Base-by-base conservation (phyloP, 2,329 filamentous ascomycete species). In the Beauveria pseudobassiana region DNA sequence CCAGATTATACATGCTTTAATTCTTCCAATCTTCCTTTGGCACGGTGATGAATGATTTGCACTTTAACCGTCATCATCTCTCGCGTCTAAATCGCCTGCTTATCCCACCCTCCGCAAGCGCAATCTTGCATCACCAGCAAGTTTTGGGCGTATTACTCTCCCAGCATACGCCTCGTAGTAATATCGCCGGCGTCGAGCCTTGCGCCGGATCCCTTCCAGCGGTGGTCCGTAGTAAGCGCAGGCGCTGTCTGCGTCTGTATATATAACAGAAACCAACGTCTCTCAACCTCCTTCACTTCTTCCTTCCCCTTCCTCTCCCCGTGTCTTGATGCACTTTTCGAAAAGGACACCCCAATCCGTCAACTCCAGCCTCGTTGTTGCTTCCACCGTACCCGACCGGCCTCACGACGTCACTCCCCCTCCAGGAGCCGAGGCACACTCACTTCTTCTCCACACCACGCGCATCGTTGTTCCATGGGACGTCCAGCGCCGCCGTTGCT, bases 341-440 rank as follows among this genome's bases (percentile, higher is more conserved):
- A 42, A 42, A 42, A 18, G 14, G 14, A 43, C 16, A 5, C 40
- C 20, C 38, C 14, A 18, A n/a, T 18, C 7, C n/a, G 5, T 5
- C 20, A 18, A 56, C 45, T 20, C 28, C 26, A 26, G 20, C 22
- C 22, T 24, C 22, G 22, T 24, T 24, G 22, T 28, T 9, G 12
- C 16, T 43, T 54, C 45, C 54, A 45, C 61, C 51, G 51, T 48
- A 53, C 38, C 59, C 58, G 58, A 62, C 30, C 38, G 16, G 55
- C 45, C 28, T 18, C 14, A n/a, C 62, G 10, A 59, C 48, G 48
- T 49, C 57, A 48, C 22, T 8, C 22, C 6, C 34, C 9, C 9
- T 20, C 34, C 45, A 48, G 42, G 58, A 64, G 59, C 62, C 62
- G 62, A 64, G 62, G 62, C 59, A 53, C 58, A 61, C 12, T 22